Conservation (phyloP, 352 stramenopile genomes). For the Phytophthora boehmeriae region DNA sequence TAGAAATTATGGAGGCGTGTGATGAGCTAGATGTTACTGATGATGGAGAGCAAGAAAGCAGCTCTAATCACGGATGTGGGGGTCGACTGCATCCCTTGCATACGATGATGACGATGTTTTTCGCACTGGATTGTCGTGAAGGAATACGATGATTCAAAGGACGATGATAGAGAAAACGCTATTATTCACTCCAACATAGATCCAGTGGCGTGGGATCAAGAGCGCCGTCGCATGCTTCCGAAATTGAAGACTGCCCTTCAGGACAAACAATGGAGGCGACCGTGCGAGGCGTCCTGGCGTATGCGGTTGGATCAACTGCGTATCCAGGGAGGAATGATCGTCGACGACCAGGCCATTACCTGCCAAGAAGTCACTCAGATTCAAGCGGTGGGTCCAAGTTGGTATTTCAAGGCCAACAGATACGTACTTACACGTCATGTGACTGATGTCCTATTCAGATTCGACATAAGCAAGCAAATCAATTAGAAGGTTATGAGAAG, state of each 20-base stretch:
- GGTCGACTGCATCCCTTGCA: slow-evolving; percentile 40
- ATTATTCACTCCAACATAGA: slow-evolving; percentile 57
- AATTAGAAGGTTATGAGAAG: slow-evolving; percentile 42
- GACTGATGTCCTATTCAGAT: slow-evolving; percentile 7
- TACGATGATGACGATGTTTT: slow-evolving; percentile 41
- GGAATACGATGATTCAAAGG: slow-evolving; percentile 23
- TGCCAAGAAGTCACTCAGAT: slow-evolving; percentile 26
- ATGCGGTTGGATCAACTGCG: slow-evolving; percentile 37
- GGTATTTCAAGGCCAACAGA: neutral
- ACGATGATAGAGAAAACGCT: slow-evolving; percentile 17
- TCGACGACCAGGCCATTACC: slow-evolving; percentile 12
- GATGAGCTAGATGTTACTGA: slow-evolving; percentile 56
- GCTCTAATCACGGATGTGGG: slow-evolving; percentile 15
- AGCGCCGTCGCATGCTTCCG: slow-evolving; percentile 43
- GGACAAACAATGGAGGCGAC: slow-evolving; percentile 20
- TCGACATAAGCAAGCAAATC: slow-evolving; percentile 23
- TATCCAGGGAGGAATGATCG: slow-evolving; percentile 25
- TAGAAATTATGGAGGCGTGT: slow-evolving; percentile 49
- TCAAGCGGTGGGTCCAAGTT: slow-evolving; percentile 26
- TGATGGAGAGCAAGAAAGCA: slow-evolving; percentile 25
- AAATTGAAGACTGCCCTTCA: slow-evolving; percentile 37
- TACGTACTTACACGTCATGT: neutral
- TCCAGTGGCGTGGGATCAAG: slow-evolving; percentile 41
- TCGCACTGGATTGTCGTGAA: slow-evolving; percentile 52
- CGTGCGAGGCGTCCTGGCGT: slow-evolving; percentile 33